Evolutionary conservation across 805 yeast species (phyloP).

Genomic region (Scheffersomyces spartinae): DNA sequence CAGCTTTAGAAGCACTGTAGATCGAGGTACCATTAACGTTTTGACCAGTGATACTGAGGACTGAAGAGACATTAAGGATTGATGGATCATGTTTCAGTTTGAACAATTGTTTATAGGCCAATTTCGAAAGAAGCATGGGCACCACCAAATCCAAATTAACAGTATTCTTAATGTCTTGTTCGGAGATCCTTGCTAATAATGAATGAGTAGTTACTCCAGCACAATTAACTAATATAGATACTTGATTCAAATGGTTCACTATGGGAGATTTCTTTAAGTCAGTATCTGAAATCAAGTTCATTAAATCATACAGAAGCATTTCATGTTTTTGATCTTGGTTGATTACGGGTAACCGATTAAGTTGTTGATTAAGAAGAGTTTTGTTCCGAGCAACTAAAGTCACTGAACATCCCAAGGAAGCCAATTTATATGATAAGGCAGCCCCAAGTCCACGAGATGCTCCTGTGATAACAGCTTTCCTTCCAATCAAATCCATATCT

Average conservation of each 20-base stretch:
- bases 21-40: conserved; percentile 46
- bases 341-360: conserved; percentile 7
- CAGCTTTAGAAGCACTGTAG: conserved; percentile 65
- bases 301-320: conserved; percentile 23
- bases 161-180: conserved; percentile 30
- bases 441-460: conserved; percentile 62
- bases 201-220: conserved; percentile 56
- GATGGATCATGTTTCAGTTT: conserved; percentile 6
- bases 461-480: conserved; percentile 51
- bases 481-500: conserved; percentile 14
- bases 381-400: conserved; percentile 41
- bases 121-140: conserved; percentile 48
- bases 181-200: conserved; percentile 33
- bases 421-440: conserved; percentile 39
- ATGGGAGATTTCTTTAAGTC: conserved; percentile 7
- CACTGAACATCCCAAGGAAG: conserved; percentile 39
- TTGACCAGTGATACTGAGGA: conserved; percentile 33
- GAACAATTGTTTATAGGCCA: conserved; percentile 10
- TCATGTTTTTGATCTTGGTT: conserved; percentile 14
- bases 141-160: conserved; percentile 47
- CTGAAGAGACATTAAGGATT: conserved; percentile 58
- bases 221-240: conserved; percentile 45
- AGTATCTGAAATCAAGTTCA: conserved; percentile 6
- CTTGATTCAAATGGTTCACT: conserved; percentile 9
- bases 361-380: conserved; percentile 16